These are phyloP conservation scores for Aspergillus bombycis DNA, from an alignment of 2,329 filamentous ascomycete genomes.

Conservation along the genomic window DNA sequence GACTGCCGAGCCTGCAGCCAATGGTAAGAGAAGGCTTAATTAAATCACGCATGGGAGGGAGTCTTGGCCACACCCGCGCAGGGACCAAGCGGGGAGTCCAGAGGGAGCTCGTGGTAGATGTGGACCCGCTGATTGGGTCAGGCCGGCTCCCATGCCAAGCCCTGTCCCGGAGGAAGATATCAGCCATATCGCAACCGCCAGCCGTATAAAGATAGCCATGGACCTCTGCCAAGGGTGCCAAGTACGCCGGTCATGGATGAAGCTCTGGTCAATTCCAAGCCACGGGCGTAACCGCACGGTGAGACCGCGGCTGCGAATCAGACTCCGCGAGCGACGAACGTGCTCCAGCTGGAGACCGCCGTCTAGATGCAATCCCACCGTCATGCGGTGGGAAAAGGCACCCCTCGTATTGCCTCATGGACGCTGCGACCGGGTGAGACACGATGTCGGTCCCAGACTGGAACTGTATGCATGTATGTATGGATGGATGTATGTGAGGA, in stretches of 20 bases:
- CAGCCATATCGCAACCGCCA: neutral
- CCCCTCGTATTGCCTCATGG: neutral
- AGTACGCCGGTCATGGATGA: neutral
- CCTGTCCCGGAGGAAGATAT: neutral
- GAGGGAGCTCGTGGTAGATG: neutral
- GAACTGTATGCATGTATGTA: too few species aligned
- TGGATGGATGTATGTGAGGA: too few species aligned
- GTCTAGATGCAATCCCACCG: neutral
- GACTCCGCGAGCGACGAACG: neutral
- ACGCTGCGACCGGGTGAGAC: neutral
- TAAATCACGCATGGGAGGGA: neutral
- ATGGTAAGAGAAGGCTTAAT: neutral
- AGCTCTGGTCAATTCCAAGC: constrained; percentile 1
- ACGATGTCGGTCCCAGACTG: neutral
- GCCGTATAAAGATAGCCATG: neutral
- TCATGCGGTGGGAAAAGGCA: neutral
- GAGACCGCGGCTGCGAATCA: neutral
- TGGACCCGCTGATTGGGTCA: neutral
- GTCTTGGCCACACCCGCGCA: neutral
- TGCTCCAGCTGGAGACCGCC: neutral
- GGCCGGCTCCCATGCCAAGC: neutral
- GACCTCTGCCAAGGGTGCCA: neutral
- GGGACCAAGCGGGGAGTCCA: neutral
- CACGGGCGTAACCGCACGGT: neutral
- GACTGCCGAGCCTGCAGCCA: neutral